Base-by-base conservation (phyloP, 345 rosid species). In the Citrus mangshanensis region DNA sequence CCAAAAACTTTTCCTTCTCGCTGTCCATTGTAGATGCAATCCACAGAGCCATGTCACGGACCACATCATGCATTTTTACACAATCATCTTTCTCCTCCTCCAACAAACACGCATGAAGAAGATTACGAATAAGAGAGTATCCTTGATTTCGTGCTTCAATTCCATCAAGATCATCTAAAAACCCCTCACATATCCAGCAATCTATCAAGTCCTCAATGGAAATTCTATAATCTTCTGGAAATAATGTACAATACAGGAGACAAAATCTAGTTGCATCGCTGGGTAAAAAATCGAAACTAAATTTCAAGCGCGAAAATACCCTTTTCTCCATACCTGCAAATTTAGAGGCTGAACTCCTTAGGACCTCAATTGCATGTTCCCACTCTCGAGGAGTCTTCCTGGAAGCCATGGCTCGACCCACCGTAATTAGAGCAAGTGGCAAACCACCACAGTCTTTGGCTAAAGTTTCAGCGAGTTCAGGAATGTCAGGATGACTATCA, bases 21-120 rank as follows among this genome's bases (percentile, higher is more conserved):
- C 19, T 51, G 9, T 82, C 80, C 25, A 19, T 32, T 12, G 68
- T 28, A 9, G 68, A 38, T 3, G 78, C 81, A 58, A 87, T 40
- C 90, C 88, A 87, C 22, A 89, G 28, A 9, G 82, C 81, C 84
- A 84, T 77, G 34, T 87, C 90, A 0, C 87, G 86, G 14, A 89
- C 55, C 64, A 89, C 67, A 60, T 82, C 87, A 70, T 85, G 91
- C 90, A 89, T 84, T 63, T 80, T 82, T 4, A 87, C 82, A 51
- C 16, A 3, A 12, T 7, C 24, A 14, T 77, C 77, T 7, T 68
- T 25, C 16, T 16, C 56, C n/a, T 37, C 67, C 35, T 85, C 80
- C 78, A 89, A 58, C 9, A 86, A 68, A 69, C 82, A 75, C 0
- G 80, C 82, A 28, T 13, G 25, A 37, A 68, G 7, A 6, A 89